Evolutionary conservation across 192 early-diverging fungal species (phyloP), one percentile per base, ranked within the genome.

Genomic region (Rhizoclosmatium sp.): DNA sequence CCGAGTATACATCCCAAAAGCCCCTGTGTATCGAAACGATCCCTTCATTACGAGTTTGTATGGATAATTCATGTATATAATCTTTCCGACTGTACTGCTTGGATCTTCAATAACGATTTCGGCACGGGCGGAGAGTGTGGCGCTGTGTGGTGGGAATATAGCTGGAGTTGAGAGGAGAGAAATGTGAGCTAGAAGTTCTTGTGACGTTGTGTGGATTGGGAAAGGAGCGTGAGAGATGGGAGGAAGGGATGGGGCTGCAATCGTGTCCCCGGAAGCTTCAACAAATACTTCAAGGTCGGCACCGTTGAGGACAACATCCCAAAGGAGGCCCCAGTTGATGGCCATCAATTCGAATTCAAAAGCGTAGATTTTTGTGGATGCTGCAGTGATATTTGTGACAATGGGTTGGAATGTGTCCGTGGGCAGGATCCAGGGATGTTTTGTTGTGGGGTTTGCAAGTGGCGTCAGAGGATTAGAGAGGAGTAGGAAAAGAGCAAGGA

Each of bases 1-100:
- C 49, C 54, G 47, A 12, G 58, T 16, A 59, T 23, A 72, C 16
- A 72, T 14, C 44, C 70, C 70, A 72, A 72, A 72, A 9, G 70
- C 70, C 12, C 44, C 31, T 12, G 54, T 58, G 58, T 72, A 72
- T 40, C 54, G 70, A 7, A 72, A 51, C 9, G 10, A 44, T 2
- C 70, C 70, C 3, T 51, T 51, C 16, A 72, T 10, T 1, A 72
- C 14, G 49, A 72, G 51, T 41, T 72, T 51, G 44, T 72, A 72
- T 41, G 70, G 70, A 45, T 72, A 72, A 54, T 72, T 72, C 70
- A 72, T 72, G 58, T 72, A 72, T 7, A 72, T 72, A 12, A 72
- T 72, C 39, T 72, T 72, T n/a, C 70, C 70, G 9, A 72, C 70
- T 14, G 70, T 72, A 16, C 70, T 72, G n/a, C 45, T 72, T 10